Conservation (phyloP, 1,139 yeast genomes). For the Candida frijolesensis region DNA sequence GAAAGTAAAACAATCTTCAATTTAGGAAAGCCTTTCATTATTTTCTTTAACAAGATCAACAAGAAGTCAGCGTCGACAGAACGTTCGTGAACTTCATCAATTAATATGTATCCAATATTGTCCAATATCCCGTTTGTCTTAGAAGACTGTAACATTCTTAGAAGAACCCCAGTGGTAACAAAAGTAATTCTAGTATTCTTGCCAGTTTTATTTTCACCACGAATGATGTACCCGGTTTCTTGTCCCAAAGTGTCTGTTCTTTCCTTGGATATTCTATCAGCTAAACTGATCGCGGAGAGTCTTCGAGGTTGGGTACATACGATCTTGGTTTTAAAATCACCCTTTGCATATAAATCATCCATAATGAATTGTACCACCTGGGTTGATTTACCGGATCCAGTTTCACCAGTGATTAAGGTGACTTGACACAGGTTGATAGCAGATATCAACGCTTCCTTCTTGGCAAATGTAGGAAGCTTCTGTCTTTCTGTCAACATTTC, state of each 20-base stretch:
- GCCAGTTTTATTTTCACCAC: slow-evolving; percentile 81
- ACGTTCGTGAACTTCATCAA: slow-evolving; percentile 96
- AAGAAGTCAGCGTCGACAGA: slow-evolving; percentile 89
- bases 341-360: slow-evolving; percentile 55
- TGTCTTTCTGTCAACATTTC: slow-evolving; percentile 37
- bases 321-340: slow-evolving; percentile 58
- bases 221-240: slow-evolving; percentile 85
- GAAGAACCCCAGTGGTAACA: slow-evolving; percentile 89
- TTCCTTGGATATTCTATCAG: slow-evolving; percentile 89
- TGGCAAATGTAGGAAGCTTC: slow-evolving; percentile 82
- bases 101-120: slow-evolving; percentile 67
- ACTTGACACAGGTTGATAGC: slow-evolving; percentile 62
- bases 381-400: slow-evolving; percentile 95
- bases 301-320: slow-evolving; percentile 95
- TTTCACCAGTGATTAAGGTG: slow-evolving; percentile 88
- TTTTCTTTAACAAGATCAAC: slow-evolving; percentile 69
- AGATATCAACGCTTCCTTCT: slow-evolving; percentile 55
- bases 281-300: slow-evolving; percentile 92
- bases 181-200: slow-evolving; percentile 71
- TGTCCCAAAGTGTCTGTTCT: slow-evolving; percentile 67
- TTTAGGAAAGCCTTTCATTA: slow-evolving; percentile 48
- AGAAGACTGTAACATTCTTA: slow-evolving; percentile 74
- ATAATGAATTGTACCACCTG: slow-evolving; percentile 88
- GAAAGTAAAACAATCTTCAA: slow-evolving; percentile 85
- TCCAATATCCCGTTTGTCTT: slow-evolving; percentile 38